Evolutionary conservation across 1,284 basidiomycete genomes (phyloP).

Genomic region (Flammula alnicola): DNA sequence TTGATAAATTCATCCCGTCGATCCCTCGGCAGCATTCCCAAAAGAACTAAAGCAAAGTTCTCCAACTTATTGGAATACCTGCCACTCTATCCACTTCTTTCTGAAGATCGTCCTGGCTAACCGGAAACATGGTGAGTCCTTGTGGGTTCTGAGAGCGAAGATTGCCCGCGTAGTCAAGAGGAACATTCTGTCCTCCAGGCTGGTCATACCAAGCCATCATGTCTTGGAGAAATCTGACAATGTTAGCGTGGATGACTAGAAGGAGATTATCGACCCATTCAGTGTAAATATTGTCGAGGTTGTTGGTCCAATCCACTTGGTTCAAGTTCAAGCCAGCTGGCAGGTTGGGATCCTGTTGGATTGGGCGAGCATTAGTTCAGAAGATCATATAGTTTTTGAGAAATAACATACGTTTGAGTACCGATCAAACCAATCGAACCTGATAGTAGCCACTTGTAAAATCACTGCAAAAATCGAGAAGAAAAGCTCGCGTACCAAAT

Average conservation of each 20-base stretch:
- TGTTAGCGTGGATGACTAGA: slow-evolving; percentile 2
- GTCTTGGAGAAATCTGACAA: background rate
- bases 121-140: background rate
- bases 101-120: slow-evolving; percentile 12
- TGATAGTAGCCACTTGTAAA: background rate
- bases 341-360: slow-evolving; percentile 4
- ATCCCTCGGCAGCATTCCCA: no score
- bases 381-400: no score
- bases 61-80: background rate
- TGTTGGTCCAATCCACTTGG: background rate
- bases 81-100: slow-evolving; percentile 15
- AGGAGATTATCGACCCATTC: slow-evolving; percentile 1
- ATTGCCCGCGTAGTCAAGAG: slow-evolving; percentile 6
- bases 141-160: background rate
- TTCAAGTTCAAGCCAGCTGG: slow-evolving; percentile 1
- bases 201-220: slow-evolving; percentile 4
- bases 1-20: no score
- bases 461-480: background rate
- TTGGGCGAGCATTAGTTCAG: background rate
- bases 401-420: slow-evolving; percentile 4
- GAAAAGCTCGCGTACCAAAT: background rate
- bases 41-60: background rate
- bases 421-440: slow-evolving; percentile 1
- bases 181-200: background rate
- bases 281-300: background rate